A percentile compares a stretch with the other conserved stretches of the same genome.
These are phyloP conservation scores for Fusarium graminum DNA, from an alignment of 2,329 filamentous ascomycete species.

Conservation along the genomic window DNA sequence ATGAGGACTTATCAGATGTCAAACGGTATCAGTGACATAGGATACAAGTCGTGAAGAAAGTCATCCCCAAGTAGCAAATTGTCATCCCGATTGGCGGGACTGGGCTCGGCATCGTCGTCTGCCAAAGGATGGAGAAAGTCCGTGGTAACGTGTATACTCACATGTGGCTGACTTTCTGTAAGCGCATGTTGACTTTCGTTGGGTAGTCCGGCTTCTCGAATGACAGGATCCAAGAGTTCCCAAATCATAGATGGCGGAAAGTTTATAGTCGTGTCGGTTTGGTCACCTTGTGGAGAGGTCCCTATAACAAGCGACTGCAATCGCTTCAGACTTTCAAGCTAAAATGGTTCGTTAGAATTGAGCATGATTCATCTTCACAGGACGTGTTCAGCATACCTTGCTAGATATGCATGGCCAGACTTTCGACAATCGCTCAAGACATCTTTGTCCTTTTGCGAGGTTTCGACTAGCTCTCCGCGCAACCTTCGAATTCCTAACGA, in stretches of 20 bases:
- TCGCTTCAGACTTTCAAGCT: conserved; percentile 7
- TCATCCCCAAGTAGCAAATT: conserved; percentile 1
- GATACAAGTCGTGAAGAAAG: conserved; percentile 7
- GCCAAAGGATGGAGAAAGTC: conserved; percentile 24
- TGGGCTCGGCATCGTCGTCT: conserved; percentile 3
- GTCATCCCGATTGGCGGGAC: conserved; percentile 6
- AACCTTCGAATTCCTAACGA: conserved; percentile 11
- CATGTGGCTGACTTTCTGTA: neutral
- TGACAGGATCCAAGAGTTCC: conserved; percentile 17
- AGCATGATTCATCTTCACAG: too few relatives aligned
- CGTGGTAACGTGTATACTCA: conserved; percentile 24
- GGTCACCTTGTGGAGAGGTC: neutral
- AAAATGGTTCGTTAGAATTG: rapidly evolving
- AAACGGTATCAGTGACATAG: conserved; percentile 14
- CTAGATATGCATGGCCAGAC: conserved; percentile 15
- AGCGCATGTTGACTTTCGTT: rapidly evolving
- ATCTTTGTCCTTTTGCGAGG: neutral
- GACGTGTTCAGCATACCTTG: conserved; percentile 2
- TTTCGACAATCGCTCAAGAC: conserved; percentile 2
- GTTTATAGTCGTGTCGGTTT: conserved; percentile 4
- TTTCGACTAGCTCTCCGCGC: conserved; percentile 9
- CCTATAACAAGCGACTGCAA: conserved; percentile 6
- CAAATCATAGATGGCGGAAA: conserved; percentile 26
- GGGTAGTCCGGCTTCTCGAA: neutral
- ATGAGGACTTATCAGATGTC: too few relatives aligned